These are phyloP conservation scores for Stromatinia cepivora DNA, from an alignment of 2,329 filamentous ascomycete genomes.

Conservation along the genomic window DNA sequence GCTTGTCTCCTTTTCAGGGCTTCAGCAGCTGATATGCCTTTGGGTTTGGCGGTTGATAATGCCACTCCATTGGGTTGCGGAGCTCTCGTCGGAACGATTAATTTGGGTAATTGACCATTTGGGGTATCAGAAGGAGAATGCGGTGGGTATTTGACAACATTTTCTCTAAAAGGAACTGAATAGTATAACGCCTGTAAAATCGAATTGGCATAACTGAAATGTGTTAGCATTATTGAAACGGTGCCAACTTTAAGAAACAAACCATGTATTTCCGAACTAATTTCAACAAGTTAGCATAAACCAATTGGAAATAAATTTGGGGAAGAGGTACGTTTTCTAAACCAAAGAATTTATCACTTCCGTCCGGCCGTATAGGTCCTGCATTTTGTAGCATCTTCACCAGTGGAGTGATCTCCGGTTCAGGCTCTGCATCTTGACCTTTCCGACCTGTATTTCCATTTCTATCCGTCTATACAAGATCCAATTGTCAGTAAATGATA, in stretches of 20 bases:
- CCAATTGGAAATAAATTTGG: not conserved
- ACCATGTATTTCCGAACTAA: slow-evolving; percentile 98
- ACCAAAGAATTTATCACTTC: slow-evolving; percentile 97
- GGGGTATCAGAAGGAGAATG: slow-evolving; percentile 69
- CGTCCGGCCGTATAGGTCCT: slow-evolving; percentile 78
- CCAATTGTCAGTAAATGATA: slow-evolving; percentile 28
- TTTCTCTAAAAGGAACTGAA: slow-evolving; percentile 88
- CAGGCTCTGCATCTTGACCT: slow-evolving; percentile 41
- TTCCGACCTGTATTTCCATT: slow-evolving; percentile 32
- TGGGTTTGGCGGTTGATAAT: slow-evolving; percentile 51
- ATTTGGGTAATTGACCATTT: slow-evolving; percentile 56
- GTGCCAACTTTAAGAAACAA: slow-evolving; percentile 39
- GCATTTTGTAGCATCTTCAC: slow-evolving; percentile 79
- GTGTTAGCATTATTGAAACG: slow-evolving; percentile 34
- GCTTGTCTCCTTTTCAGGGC: slow-evolving; percentile 57
- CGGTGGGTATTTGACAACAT: slow-evolving; percentile 87
- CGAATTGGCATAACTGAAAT: slow-evolving; percentile 88
- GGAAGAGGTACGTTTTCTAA: slow-evolving; percentile 79
- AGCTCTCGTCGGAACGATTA: slow-evolving; percentile 60
- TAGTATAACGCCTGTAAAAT: slow-evolving; percentile 97
- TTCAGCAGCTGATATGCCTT: slow-evolving; percentile 56
- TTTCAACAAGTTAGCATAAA: slow-evolving; percentile 34
- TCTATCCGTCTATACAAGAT: slow-evolving; percentile 28
- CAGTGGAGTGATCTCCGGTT: slow-evolving; percentile 59
- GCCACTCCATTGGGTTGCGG: slow-evolving; percentile 48